phyloP scores from a whole-genome alignment of 1,284 basidiomycete species.

The Apiotrichum sp. region DNA sequence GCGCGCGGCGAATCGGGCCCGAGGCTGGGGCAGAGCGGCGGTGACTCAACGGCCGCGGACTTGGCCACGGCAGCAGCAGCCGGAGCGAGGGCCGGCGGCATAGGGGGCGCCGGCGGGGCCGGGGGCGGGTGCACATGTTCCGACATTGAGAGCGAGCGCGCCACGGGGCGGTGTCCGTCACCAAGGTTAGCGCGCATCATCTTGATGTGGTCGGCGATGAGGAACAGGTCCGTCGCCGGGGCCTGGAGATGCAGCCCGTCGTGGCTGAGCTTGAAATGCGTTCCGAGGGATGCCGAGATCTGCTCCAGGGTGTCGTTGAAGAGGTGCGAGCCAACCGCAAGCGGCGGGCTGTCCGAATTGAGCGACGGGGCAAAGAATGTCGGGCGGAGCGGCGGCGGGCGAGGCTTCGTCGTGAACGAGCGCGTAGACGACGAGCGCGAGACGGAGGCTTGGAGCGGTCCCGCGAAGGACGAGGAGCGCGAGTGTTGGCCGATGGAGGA shows the following conservation, averaged over 20 bases:
- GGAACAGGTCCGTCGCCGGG: background rate
- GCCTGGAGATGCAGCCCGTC: background rate
- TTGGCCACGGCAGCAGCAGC: background rate
- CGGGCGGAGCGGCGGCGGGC: background rate
- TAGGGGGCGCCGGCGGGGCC: background rate
- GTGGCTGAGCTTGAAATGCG: background rate
- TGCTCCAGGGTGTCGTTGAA: background rate
- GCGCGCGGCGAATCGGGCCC: too few species aligned
- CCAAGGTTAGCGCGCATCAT: background rate
- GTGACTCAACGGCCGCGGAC: background rate
- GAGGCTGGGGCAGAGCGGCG: background rate
- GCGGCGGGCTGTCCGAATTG: background rate
- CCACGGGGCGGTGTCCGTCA: background rate
- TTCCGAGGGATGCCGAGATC: background rate
- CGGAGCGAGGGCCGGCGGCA: background rate
- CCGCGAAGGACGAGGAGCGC: too few species aligned
- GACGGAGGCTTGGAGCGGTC: background rate
- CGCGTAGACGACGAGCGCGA: background rate
- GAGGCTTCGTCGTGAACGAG: background rate
- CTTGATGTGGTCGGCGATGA: background rate
- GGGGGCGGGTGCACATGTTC: too few species aligned
- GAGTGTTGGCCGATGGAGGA: too few species aligned
- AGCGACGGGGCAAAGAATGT: background rate
- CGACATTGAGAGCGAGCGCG: background rate
- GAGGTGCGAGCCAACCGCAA: background rate